phyloP scores from a whole-genome alignment of 129 eudicot genomes.

The Centaurea solstitialis region DNA sequence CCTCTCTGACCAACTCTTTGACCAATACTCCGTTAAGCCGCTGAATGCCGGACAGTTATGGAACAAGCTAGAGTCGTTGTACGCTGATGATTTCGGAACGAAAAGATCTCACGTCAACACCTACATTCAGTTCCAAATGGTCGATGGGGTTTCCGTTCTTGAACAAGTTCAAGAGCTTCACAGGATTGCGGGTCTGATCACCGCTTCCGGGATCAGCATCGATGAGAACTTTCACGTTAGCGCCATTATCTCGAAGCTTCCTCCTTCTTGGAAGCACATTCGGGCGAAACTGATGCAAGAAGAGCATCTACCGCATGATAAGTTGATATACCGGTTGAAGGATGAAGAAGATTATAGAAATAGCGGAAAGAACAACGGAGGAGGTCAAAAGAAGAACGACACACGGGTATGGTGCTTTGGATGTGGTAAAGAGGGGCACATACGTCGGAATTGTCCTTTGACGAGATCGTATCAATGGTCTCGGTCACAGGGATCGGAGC shows the following conservation, averaged over 20 bases:
- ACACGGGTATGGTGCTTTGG: conserved; percentile 50
- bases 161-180: conserved; percentile 75
- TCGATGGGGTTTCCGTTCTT: conserved; percentile 71
- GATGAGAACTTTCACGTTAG: conserved; percentile 75
- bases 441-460: conserved; percentile 45
- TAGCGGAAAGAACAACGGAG: not conserved
- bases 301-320: conserved; percentile 49
- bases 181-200: conserved; percentile 53
- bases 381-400: conserved; percentile 26
- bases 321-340: conserved; percentile 55
- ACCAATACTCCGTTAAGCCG: conserved; percentile 46
- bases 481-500: conserved; percentile 11
- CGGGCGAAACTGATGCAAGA: conserved; percentile 58
- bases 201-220: conserved; percentile 55
- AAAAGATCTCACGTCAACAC: conserved; percentile 56
- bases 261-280: conserved; percentile 82
- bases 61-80: conserved; percentile 57
- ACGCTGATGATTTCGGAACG: conserved; percentile 64
- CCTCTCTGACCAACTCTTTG: conserved; percentile 60
- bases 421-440: conserved; percentile 64
- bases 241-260: conserved; percentile 76
- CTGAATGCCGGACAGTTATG: conserved; percentile 66
- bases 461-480: not conserved
- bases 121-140: conserved; percentile 77
- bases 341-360: conserved; percentile 62